A percentile compares a stretch with the other conserved stretches of the same genome.
These are phyloP conservation scores for Podospora bellae-mahoneyi DNA, from an alignment of 495 filamentous ascomycete species.

Conservation along the genomic window DNA sequence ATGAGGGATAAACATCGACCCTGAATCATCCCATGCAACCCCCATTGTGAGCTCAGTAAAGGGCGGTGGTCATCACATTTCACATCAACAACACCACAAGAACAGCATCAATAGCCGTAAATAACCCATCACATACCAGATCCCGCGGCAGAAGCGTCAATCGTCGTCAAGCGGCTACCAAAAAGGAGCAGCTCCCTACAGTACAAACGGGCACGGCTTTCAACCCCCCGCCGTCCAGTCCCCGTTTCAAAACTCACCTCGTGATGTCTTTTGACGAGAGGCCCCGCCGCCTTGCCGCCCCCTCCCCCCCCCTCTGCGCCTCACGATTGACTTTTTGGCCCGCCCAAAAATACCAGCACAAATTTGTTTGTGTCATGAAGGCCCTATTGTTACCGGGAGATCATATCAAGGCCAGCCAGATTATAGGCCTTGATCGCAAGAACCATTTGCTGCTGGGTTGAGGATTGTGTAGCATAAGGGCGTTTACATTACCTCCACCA, in stretches of 20 bases:
- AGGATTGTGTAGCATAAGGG: too few species aligned
- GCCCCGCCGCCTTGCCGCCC: background rate
- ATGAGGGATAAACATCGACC: background rate
- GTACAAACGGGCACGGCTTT: background rate
- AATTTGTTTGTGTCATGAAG: background rate
- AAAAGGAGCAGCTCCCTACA: background rate
- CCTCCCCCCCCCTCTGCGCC: background rate
- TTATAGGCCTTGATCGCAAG: too few species aligned
- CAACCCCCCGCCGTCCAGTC: background rate
- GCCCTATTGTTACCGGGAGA: background rate
- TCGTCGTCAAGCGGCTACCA: background rate
- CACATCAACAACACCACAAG: background rate
- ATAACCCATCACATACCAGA: background rate
- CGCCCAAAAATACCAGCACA: background rate
- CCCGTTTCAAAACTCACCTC: constrained; percentile 6
- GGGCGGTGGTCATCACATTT: background rate
- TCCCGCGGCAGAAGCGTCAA: background rate
- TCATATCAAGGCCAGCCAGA: background rate
- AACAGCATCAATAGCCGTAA: background rate
- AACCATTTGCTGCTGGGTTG: too few species aligned
- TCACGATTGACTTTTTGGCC: background rate
- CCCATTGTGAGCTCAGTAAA: too few species aligned
- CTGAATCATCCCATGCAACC: background rate
- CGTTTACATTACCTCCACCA: too few species aligned
- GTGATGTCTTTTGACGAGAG: constrained; percentile 6